These are phyloP conservation scores for Paspalum notatum DNA, from an alignment of 176 grass and related monocot genomes.

Conservation along the genomic window DNA sequence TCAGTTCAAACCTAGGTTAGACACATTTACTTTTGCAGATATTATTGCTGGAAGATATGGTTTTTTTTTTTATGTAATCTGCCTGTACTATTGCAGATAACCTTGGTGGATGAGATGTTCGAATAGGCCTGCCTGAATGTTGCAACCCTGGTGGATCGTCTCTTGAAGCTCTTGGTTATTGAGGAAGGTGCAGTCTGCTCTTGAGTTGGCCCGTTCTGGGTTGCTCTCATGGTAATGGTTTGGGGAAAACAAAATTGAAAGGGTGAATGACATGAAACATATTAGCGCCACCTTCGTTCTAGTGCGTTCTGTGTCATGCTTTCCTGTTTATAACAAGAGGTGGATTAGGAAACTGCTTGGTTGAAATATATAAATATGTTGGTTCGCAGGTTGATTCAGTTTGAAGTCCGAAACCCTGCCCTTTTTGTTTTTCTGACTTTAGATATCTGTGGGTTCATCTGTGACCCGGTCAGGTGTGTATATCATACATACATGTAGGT, in stretches of 20 bases:
- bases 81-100: constrained; percentile 51
- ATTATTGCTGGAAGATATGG: constrained; percentile 6
- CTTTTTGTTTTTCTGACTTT: constrained; percentile 9
- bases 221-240: constrained; percentile 9
- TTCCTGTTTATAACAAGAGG: constrained; percentile 32
- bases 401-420: not conserved
- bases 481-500: constrained; percentile 15
- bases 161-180: constrained; percentile 19
- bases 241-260: not conserved
- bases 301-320: constrained; percentile 1
- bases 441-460: not conserved
- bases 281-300: not conserved
- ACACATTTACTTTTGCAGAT: not conserved
- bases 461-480: constrained; percentile 14
- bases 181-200: constrained; percentile 4
- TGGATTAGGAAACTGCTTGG: constrained; percentile 33
- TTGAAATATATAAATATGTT: constrained; percentile 12
- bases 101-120: constrained; percentile 70
- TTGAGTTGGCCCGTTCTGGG: constrained; percentile 20
- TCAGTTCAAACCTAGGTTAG: not conserved
- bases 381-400: constrained; percentile 18
- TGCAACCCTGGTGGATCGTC: not conserved
- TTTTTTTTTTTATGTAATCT: constrained; percentile 34
- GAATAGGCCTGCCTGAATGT: constrained; percentile 33
- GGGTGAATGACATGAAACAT: constrained; percentile 18